A percentile compares a stretch with the other conserved stretches of the same genome.
These are phyloP conservation scores for Dryas alaskensis DNA, from an alignment of 306 rosid species.

Conservation along the genomic window DNA sequence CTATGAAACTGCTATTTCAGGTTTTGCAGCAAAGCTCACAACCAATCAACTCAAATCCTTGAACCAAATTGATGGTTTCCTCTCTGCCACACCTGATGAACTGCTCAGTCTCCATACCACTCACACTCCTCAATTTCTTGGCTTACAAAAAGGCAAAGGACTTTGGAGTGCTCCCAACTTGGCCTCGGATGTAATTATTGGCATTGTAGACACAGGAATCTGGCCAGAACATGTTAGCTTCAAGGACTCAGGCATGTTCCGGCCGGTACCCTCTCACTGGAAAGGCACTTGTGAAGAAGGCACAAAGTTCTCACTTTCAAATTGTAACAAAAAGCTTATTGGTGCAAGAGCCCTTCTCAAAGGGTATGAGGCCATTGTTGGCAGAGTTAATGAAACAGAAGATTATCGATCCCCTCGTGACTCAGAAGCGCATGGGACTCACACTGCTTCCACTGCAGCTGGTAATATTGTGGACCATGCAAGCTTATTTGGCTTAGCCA, in stretches of 20 bases:
- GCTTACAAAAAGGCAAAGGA: constrained; percentile 42
- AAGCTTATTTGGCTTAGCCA: constrained; percentile 43
- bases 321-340: constrained; percentile 69
- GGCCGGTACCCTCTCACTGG: constrained; percentile 49
- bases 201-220: constrained; percentile 62
- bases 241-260: constrained; percentile 42
- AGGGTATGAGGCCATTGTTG: constrained; percentile 54
- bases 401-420: constrained; percentile 60
- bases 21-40: constrained; percentile 60
- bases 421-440: constrained; percentile 68
- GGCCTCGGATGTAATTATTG: constrained; percentile 60
- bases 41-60: constrained; percentile 42
- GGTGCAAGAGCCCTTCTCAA: constrained; percentile 55
- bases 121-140: constrained; percentile 55
- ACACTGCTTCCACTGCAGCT: constrained; percentile 74
- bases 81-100: constrained; percentile 57
- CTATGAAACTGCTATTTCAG: constrained; percentile 54
- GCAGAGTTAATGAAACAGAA: constrained; percentile 45
- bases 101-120: constrained; percentile 60
- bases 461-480: constrained; percentile 48
- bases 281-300: constrained; percentile 66
- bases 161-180: constrained; percentile 54
- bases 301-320: constrained; percentile 45
- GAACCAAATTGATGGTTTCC: constrained; percentile 46
- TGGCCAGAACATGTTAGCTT: constrained; percentile 82